Percentiles rank a stretch among this genome's conserved stretches.
phyloP scores from a whole-genome alignment of 1,284 basidiomycete species.

The Cutaneotrichosporon cutaneum region DNA sequence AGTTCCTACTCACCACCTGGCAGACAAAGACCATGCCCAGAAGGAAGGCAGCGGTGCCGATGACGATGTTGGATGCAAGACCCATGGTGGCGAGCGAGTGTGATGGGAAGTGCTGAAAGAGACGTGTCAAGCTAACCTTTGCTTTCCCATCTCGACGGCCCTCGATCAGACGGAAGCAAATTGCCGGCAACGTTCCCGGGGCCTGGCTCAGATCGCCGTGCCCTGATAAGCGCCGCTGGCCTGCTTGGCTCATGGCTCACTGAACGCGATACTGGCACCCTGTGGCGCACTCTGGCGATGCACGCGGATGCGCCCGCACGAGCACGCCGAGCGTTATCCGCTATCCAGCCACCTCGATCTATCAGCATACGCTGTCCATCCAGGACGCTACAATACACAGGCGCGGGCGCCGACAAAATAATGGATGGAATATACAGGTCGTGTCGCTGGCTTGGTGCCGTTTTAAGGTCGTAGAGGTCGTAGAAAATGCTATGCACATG shows the following conservation, averaged over 20 bases:
- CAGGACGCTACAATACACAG: constrained; percentile 9
- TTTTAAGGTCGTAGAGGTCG: background rate
- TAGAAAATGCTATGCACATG: constrained; percentile 4
- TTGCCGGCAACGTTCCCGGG: background rate
- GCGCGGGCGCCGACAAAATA: background rate
- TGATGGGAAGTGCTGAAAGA: background rate
- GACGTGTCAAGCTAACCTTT: background rate
- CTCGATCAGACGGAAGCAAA: background rate
- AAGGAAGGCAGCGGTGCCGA: constrained; percentile 79
- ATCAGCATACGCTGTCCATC: background rate
- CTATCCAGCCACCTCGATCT: too few relatives aligned
- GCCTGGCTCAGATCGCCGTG: background rate
- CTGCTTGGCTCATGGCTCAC: background rate
- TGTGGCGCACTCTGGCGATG: background rate
- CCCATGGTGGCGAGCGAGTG: constrained; percentile 60
- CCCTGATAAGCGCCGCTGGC: background rate
- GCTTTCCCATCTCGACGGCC: background rate
- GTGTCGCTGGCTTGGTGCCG: background rate
- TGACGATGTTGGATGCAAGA: constrained; percentile 77
- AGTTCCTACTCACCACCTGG: constrained; percentile 52
- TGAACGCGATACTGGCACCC: background rate
- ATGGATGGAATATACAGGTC: constrained; percentile 10
- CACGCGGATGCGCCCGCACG: too few relatives aligned
- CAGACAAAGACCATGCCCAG: constrained; percentile 84
- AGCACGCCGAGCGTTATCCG: too few relatives aligned